Evolutionary conservation across 768 basidiomycete genomes (phyloP).

Genomic region (Russula foetens): DNA sequence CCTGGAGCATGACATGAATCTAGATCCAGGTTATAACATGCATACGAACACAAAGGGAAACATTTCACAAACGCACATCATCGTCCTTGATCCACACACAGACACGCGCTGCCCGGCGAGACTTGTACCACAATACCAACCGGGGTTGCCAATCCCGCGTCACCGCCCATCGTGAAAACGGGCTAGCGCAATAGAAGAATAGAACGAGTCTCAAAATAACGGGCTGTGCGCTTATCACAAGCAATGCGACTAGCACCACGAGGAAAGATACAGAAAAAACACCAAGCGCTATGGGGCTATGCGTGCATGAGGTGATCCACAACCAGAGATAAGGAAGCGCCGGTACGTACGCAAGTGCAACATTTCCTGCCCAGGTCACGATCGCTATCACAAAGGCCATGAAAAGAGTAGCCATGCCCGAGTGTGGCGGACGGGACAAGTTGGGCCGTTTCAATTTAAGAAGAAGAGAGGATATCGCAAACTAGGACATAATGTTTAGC

Average conservation of each 20-base stretch:
- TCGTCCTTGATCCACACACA: constrained; percentile 21
- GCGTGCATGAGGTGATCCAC: background rate
- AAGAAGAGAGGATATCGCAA: constrained; percentile 13
- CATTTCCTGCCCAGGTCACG: constrained; percentile 15
- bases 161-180: constrained; percentile 5
- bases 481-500: constrained; percentile 1
- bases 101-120: constrained; percentile 10
- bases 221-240: constrained; percentile 13
- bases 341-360: constrained; percentile 12
- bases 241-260: constrained; percentile 2
- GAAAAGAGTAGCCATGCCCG: constrained; percentile 9
- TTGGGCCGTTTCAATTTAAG: constrained; percentile 16
- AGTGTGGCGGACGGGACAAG: constrained; percentile 16
- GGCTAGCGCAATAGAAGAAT: constrained; percentile 2
- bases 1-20: constrained; percentile 19
- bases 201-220: constrained; percentile 5
- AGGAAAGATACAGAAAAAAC: constrained; percentile 13
- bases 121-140: constrained; percentile 14
- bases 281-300: constrained; percentile 16
- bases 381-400: constrained; percentile 14
- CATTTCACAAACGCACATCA: constrained; percentile 2
- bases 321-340: background rate
- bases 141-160: background rate
- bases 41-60: background rate
- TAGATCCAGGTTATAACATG: background rate